Evolutionary conservation across 805 yeast genomes (phyloP).

Genomic region (Starmerella apis): DNA sequence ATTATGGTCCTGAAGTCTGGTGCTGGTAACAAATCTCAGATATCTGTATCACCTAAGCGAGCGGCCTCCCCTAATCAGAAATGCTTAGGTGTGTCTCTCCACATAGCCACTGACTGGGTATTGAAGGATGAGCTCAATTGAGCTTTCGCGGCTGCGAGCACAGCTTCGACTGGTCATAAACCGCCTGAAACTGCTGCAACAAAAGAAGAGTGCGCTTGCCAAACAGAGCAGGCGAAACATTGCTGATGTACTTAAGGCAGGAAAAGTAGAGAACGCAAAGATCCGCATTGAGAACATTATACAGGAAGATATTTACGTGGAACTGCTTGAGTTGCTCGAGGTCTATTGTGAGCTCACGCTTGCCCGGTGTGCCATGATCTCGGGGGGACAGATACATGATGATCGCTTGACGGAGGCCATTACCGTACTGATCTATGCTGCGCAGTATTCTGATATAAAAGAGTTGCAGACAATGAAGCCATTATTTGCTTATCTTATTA

Average conservation of each 20-base stretch:
- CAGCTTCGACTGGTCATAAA: slow-evolving; percentile 51
- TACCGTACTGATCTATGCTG: slow-evolving; percentile 54
- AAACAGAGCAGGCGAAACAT: slow-evolving; percentile 60
- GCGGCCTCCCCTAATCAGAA: too few relatives aligned
- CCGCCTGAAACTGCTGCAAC: slow-evolving; percentile 59
- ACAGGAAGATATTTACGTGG: slow-evolving; percentile 70
- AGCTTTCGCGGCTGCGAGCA: slow-evolving; percentile 20
- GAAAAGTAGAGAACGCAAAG: slow-evolving; percentile 72
- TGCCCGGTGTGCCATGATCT: slow-evolving; percentile 60
- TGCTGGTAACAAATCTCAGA: too few relatives aligned
- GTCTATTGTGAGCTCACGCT: slow-evolving; percentile 69
- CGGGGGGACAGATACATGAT: slow-evolving; percentile 24
- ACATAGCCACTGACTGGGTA: neutral
- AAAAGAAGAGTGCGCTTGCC: slow-evolving; percentile 61
- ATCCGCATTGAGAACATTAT: slow-evolving; percentile 77
- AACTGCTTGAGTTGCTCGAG: slow-evolving; percentile 67
- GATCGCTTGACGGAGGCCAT: slow-evolving; percentile 56
- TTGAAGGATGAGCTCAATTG: slow-evolving; percentile 15
- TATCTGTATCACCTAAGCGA: neutral
- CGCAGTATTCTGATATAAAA: slow-evolving; percentile 64
- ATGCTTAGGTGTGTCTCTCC: too few relatives aligned
- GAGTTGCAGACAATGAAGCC: slow-evolving; percentile 57
- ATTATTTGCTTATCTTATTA: slow-evolving; percentile 50
- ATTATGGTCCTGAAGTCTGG: neutral
- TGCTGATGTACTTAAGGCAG: slow-evolving; percentile 58